Conservation (phyloP, 257 asterid genomes). For the Solanum lignicaule region DNA sequence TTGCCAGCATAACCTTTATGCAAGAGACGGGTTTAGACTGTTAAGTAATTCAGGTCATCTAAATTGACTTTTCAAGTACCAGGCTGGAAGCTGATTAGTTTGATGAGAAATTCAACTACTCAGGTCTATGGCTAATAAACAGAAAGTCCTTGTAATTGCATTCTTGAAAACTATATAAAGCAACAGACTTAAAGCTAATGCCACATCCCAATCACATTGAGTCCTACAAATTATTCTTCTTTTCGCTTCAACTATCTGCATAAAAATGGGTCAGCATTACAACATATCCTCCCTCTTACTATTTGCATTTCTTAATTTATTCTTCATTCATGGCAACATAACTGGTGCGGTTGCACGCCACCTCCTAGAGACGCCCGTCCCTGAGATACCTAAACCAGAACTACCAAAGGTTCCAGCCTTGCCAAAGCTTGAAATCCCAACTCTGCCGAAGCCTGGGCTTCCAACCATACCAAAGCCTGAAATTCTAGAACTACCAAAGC, state of each 20-base stretch:
- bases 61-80: background rate
- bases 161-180: conserved; percentile 8
- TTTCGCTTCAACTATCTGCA: background rate
- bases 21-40: background rate
- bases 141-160: background rate
- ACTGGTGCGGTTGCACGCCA: conserved; percentile 9
- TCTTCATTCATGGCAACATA: conserved; percentile 3
- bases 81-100: too few species aligned
- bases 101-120: conserved; percentile 21
- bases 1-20: background rate
- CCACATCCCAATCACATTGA: background rate
- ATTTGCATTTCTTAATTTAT: background rate
- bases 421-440: background rate
- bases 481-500: too few species aligned
- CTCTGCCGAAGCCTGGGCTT: conserved; percentile 2
- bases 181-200: background rate
- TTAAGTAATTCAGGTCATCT: background rate
- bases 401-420: background rate
- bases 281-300: background rate
- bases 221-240: background rate
- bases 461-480: conserved; percentile 16
- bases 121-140: conserved; percentile 6
- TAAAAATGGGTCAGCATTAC: background rate
- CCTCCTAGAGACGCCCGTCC: conserved; percentile 7
- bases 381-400: background rate